Percentiles rank a stretch among this genome's conserved stretches.
phyloP scores from a whole-genome alignment of 257 asterid species.

The Penstemon newberryi region DNA sequence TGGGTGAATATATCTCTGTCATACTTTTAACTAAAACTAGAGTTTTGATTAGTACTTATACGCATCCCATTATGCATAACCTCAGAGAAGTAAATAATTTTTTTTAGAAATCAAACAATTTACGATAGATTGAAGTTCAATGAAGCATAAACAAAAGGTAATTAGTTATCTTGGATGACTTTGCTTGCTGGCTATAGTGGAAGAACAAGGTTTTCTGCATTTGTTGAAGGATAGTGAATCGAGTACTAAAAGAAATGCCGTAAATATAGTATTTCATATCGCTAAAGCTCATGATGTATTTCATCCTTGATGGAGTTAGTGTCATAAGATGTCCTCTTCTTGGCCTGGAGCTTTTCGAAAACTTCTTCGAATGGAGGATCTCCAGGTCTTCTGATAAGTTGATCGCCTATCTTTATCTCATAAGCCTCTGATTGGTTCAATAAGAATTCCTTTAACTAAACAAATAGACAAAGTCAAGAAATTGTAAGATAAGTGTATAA shows the following conservation, averaged over 20 bases:
- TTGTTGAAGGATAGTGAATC: background rate
- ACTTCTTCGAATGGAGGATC: constrained; percentile 86
- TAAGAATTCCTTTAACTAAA: constrained; percentile 72
- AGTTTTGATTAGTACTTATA: background rate
- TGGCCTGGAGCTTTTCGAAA: constrained; percentile 43
- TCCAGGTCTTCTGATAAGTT: constrained; percentile 69
- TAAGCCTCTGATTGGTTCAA: constrained; percentile 82
- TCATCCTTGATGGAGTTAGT: constrained; percentile 31
- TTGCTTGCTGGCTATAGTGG: background rate
- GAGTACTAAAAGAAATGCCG: background rate
- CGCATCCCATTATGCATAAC: too few relatives aligned
- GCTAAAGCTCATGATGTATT: constrained; percentile 56
- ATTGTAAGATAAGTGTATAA: constrained; percentile 10
- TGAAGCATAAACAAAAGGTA: background rate
- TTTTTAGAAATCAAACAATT: constrained; percentile 15
- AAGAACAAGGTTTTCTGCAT: background rate
- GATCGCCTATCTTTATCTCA: constrained; percentile 87
- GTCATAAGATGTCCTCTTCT: constrained; percentile 32
- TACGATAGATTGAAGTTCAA: constrained; percentile 19
- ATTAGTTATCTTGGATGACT: constrained; percentile 1
- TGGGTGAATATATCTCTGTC: background rate
- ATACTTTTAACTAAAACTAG: background rate
- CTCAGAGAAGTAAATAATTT: constrained; percentile 2
- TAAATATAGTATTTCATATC: background rate
- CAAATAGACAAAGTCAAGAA: constrained; percentile 19